A percentile compares a stretch with the other conserved stretches of the same genome.
Evolutionary conservation across 1,139 yeast species (phyloP).

Genomic region (Protomyces inundatus): DNA sequence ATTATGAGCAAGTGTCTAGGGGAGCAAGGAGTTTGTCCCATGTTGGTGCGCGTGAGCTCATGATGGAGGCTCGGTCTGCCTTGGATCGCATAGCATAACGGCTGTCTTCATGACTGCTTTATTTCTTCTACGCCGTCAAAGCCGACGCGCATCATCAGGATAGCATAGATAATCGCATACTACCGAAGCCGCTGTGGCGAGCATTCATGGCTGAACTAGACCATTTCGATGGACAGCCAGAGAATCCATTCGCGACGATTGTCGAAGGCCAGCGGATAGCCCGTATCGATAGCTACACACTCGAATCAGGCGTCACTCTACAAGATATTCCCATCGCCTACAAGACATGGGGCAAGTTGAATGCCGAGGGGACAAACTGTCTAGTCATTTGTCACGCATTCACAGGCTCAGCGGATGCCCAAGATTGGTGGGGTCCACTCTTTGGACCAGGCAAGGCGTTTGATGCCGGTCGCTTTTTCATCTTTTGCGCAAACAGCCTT

Average conservation of each 20-base stretch:
- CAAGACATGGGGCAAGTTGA: constrained; percentile 88
- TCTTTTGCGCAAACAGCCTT: constrained; percentile 79
- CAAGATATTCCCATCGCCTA: constrained; percentile 82
- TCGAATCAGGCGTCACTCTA: constrained; percentile 79
- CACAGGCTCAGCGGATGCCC: constrained; percentile 90
- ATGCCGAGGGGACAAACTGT: constrained; percentile 62
- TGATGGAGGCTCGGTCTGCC: not conserved
- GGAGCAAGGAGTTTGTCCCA: not conserved
- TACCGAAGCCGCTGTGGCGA: too few relatives aligned
- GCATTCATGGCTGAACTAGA: not conserved
- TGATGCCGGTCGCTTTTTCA: constrained; percentile 80
- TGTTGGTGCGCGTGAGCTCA: not conserved
- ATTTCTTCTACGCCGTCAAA: not conserved
- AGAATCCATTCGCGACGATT: constrained; percentile 63
- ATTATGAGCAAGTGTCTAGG: not conserved
- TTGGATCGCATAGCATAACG: not conserved
- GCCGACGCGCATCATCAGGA: not conserved
- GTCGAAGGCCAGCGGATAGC: constrained; percentile 80
- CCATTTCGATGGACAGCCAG: constrained; percentile 9
- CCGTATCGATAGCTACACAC: constrained; percentile 64
- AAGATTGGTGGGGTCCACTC: constrained; percentile 99
- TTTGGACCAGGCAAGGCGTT: constrained; percentile 81
- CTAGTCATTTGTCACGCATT: constrained; percentile 89
- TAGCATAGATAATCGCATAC: too few relatives aligned
- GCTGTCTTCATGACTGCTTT: not conserved